Evolutionary conservation across 208 protist genomes (phyloP).

Genomic region (Leishmania gerbilli): DNA sequence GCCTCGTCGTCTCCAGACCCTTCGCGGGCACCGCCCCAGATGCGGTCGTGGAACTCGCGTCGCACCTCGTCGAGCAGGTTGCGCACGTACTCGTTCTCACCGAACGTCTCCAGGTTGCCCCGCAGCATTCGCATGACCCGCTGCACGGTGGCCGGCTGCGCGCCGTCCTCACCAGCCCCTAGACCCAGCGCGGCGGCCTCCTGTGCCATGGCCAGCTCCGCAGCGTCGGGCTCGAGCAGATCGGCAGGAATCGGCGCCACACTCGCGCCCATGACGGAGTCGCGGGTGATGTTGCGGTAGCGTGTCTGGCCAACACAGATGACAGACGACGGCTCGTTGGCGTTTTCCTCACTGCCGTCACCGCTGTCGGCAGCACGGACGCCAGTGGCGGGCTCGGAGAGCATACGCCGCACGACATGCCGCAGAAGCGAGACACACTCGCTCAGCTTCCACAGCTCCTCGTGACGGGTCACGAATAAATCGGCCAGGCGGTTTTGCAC

Average conservation of each 20-base stretch:
- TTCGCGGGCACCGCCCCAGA: neutral
- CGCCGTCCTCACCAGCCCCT: constrained; percentile 5
- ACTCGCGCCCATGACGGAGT: constrained; percentile 43
- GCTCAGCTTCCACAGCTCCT: constrained; percentile 79
- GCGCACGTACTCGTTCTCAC: constrained; percentile 16
- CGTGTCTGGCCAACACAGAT: neutral
- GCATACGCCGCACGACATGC: constrained; percentile 11
- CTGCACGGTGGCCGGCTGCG: constrained; percentile 11
- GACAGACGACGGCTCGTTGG: neutral
- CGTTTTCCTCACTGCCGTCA: neutral
- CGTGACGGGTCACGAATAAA: constrained; percentile 66
- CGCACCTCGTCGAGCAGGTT: constrained; percentile 13
- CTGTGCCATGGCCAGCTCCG: constrained; percentile 13
- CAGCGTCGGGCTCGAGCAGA: constrained; percentile 37
- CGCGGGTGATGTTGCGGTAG: constrained; percentile 35
- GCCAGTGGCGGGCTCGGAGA: neutral
- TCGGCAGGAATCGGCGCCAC: constrained; percentile 55
- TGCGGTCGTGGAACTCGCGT: neutral
- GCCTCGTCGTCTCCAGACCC: neutral
- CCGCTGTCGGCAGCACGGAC: neutral
- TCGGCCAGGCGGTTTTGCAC: constrained; percentile 32
- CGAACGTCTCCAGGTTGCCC: constrained; percentile 13
- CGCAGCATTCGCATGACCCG: constrained; percentile 26
- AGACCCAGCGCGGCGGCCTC: constrained; percentile 1
- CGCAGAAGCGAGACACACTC: constrained; percentile 36